Evolutionary conservation across 2,329 filamentous ascomycete species (phyloP).

Genomic region (Phaeosphaeriaceae sp.): DNA sequence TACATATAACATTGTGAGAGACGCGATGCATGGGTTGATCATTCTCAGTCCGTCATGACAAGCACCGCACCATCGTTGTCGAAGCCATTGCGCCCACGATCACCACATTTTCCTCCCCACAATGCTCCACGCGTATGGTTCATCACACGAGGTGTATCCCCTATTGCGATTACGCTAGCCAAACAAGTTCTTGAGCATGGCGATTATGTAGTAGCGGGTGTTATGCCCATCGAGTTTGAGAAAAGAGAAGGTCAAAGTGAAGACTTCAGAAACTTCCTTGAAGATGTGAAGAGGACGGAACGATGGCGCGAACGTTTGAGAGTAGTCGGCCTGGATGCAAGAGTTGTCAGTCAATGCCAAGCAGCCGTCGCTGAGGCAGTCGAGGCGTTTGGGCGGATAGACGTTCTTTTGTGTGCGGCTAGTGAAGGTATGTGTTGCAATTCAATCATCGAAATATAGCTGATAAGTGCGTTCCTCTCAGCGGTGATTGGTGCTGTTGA

Average conservation of each 20-base stretch:
- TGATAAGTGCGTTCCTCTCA: constrained; percentile 40
- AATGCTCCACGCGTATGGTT: constrained; percentile 86
- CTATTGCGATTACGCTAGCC: constrained; percentile 81
- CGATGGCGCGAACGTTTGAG: constrained; percentile 82
- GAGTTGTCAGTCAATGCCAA: constrained; percentile 73
- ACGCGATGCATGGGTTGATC: neutral
- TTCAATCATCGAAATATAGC: neutral
- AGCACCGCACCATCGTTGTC: constrained; percentile 25
- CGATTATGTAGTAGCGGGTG: constrained; percentile 85
- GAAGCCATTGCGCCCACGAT: constrained; percentile 43
- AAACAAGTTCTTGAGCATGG: constrained; percentile 86
- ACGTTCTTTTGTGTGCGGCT: constrained; percentile 88
- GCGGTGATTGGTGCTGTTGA: constrained; percentile 90
- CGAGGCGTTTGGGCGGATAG: constrained; percentile 81
- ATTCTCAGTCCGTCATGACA: constrained; percentile 12
- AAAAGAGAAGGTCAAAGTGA: constrained; percentile 70
- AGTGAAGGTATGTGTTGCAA: constrained; percentile 70
- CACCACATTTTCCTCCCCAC: constrained; percentile 64
- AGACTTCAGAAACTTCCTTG: constrained; percentile 81
- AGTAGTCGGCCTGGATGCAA: constrained; percentile 64
- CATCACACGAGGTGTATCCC: constrained; percentile 83
- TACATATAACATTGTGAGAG: neutral
- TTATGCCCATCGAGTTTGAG: constrained; percentile 79
- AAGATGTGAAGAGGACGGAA: constrained; percentile 70
- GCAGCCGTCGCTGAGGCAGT: constrained; percentile 87